Conservation (phyloP, 1,284 basidiomycete species). For the Amylostereum areolatum region DNA sequence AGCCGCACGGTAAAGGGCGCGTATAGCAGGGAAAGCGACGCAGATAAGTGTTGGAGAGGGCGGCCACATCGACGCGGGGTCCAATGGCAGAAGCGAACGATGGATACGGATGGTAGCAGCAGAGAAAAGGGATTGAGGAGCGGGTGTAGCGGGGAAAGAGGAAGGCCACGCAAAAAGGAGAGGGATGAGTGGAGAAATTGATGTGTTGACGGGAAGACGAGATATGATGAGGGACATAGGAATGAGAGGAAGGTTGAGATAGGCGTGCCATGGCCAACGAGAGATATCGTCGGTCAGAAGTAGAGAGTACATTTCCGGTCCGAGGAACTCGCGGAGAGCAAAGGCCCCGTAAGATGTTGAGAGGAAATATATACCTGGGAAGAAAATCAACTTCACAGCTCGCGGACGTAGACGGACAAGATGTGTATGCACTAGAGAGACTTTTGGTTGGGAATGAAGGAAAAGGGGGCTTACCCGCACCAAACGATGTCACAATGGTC, state of each 20-base stretch:
- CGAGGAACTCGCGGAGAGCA: slow-evolving; percentile 64
- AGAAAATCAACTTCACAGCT: not conserved
- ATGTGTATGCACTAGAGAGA: no score
- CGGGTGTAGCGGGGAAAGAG: slow-evolving; percentile 21
- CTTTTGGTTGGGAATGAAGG: not conserved
- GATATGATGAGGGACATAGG: slow-evolving; percentile 53
- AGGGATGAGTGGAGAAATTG: slow-evolving; percentile 43
- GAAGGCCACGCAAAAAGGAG: slow-evolving; percentile 62
- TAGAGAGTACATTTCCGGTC: slow-evolving; percentile 53
- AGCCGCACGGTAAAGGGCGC: slow-evolving; percentile 37
- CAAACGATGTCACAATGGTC: slow-evolving; percentile 34
- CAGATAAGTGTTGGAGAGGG: slow-evolving; percentile 16
- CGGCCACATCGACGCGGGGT: slow-evolving; percentile 14
- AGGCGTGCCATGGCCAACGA: slow-evolving; percentile 68
- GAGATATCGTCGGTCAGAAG: slow-evolving; percentile 58
- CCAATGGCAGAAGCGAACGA: slow-evolving; percentile 9
- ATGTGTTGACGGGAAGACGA: slow-evolving; percentile 44
- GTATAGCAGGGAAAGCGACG: slow-evolving; percentile 44
- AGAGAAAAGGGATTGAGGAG: not conserved
- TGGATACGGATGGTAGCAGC: not conserved
- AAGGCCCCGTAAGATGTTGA: slow-evolving; percentile 66
- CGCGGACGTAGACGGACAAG: no score
- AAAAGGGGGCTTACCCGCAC: slow-evolving; percentile 29
- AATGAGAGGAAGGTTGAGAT: slow-evolving; percentile 62
- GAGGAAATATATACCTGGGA: slow-evolving; percentile 53